phyloP scores from a whole-genome alignment of 2,329 filamentous ascomycete genomes.

The Didymella exigua region DNA sequence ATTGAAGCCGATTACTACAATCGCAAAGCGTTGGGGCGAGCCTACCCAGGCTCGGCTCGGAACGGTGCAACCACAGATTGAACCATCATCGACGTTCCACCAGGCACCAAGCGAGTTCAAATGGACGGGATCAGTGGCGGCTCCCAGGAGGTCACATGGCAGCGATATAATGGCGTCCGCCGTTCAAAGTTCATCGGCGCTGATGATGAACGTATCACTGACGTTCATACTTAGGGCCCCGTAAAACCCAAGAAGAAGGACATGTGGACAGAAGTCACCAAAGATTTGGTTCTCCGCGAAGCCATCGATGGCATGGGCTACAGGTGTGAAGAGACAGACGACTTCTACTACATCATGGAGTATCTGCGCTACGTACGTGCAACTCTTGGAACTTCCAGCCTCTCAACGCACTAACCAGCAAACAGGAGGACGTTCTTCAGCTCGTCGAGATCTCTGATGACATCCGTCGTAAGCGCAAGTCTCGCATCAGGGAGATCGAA shows the following conservation, averaged over 20 bases:
- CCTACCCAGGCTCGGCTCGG: conserved; percentile 73
- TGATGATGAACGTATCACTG: conserved; percentile 58
- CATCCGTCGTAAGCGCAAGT: conserved; percentile 70
- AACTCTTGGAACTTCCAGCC: no score
- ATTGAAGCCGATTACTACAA: conserved; percentile 67
- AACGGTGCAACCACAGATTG: conserved; percentile 77
- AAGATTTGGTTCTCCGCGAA: conserved; percentile 84
- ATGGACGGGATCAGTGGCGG: conserved; percentile 80
- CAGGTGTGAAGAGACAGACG: conserved; percentile 86
- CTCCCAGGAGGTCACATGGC: conserved; percentile 78
- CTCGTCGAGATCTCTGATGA: conserved; percentile 83
- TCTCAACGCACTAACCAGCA: conserved; percentile 15
- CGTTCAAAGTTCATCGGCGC: conserved; percentile 76
- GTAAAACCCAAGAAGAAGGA: conserved; percentile 50
- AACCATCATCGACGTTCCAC: conserved; percentile 82
- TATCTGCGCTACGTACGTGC: conserved; percentile 83
- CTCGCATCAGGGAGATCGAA: conserved; percentile 65
- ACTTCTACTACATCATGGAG: conserved; percentile 90
- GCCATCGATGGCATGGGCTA: conserved; percentile 86
- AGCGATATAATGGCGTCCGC: conserved; percentile 77
- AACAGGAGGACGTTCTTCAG: conserved; percentile 82
- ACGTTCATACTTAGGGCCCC: conserved; percentile 46
- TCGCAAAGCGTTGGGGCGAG: conserved; percentile 71
- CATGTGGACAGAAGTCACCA: conserved; percentile 97
- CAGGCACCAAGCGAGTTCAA: conserved; percentile 79